Percentiles rank a stretch among this genome's conserved stretches.
Conservation (phyloP, 2,329 filamentous ascomycete genomes). For the Plenodomus tracheiphilus region DNA sequence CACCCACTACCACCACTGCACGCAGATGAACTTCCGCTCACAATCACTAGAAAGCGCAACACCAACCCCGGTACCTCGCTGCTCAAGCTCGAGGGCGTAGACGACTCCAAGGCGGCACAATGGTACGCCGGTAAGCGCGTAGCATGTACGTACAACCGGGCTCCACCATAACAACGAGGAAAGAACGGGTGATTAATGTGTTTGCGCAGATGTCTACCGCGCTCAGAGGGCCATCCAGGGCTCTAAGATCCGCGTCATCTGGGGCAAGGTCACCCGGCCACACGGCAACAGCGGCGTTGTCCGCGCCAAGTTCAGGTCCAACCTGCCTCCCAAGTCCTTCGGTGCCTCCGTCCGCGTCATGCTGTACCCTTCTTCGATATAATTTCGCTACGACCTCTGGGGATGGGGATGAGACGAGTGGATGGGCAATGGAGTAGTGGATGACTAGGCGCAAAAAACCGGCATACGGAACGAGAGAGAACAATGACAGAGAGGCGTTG, state of each 20-base stretch:
- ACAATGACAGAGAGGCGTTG: constrained; percentile 35
- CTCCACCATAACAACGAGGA: constrained; percentile 1
- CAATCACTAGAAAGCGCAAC: constrained; percentile 69
- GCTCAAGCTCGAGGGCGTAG: constrained; percentile 99
- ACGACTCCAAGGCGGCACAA: constrained; percentile 83
- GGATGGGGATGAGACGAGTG: constrained; percentile 29
- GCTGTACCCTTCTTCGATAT: constrained; percentile 98
- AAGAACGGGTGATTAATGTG: constrained; percentile 12
- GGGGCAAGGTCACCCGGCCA: constrained; percentile 90
- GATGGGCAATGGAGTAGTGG: constrained; percentile 29
- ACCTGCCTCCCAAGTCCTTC: constrained; percentile 95
- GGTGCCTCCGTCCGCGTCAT: constrained; percentile 85
- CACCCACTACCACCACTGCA: constrained; percentile 10
- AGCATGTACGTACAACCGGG: constrained; percentile 60
- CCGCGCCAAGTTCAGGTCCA: constrained; percentile 93
- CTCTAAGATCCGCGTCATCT: constrained; percentile 98
- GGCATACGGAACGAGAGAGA: constrained; percentile 33
- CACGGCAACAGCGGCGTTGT: constrained; percentile 99
- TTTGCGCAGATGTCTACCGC: constrained; percentile 75
- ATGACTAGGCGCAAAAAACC: constrained; percentile 33
- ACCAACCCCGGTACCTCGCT: constrained; percentile 87
- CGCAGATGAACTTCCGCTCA: constrained; percentile 16
- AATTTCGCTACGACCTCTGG: constrained; percentile 51
- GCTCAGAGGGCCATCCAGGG: constrained; percentile 92
- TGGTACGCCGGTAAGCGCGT: constrained; percentile 98